phyloP scores from a whole-genome alignment of 208 protist genomes.

The Porcisia deanei region DNA sequence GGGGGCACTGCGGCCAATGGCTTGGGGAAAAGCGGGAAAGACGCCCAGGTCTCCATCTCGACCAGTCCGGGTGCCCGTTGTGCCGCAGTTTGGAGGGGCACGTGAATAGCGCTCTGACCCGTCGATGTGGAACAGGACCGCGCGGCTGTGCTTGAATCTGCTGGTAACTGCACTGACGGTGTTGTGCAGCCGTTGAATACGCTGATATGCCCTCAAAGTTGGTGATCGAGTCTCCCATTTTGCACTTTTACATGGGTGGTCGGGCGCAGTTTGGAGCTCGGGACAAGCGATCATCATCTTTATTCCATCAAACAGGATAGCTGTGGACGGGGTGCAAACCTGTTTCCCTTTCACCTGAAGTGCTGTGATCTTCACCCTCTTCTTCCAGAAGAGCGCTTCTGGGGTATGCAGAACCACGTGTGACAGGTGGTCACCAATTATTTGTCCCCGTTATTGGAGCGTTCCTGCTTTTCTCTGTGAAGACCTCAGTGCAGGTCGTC shows the following conservation, averaged over 20 bases:
- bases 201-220: constrained; percentile 23
- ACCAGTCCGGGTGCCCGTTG: background rate
- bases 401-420: constrained; percentile 47
- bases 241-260: constrained; percentile 24
- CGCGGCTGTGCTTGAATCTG: constrained; percentile 16
- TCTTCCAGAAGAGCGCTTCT: constrained; percentile 29
- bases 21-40: constrained; percentile 13
- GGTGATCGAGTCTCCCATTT: constrained; percentile 38
- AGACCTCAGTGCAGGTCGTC: constrained; percentile 16
- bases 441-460: constrained; percentile 33
- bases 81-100: constrained; percentile 8
- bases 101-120: constrained; percentile 17
- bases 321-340: constrained; percentile 25
- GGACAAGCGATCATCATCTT: constrained; percentile 63
- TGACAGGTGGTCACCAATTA: constrained; percentile 27
- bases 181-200: constrained; percentile 36
- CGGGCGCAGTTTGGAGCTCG: constrained; percentile 44
- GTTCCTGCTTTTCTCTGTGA: constrained; percentile 10
- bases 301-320: constrained; percentile 39
- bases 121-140: constrained; percentile 23
- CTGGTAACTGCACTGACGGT: constrained; percentile 25
- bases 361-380: too few species aligned
- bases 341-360: constrained; percentile 44
- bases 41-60: constrained; percentile 5
- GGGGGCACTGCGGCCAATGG: background rate